A percentile compares a stretch with the other conserved stretches of the same genome.
Conservation (phyloP, 2,329 filamentous ascomycete genomes). For the Botrytis porri region DNA sequence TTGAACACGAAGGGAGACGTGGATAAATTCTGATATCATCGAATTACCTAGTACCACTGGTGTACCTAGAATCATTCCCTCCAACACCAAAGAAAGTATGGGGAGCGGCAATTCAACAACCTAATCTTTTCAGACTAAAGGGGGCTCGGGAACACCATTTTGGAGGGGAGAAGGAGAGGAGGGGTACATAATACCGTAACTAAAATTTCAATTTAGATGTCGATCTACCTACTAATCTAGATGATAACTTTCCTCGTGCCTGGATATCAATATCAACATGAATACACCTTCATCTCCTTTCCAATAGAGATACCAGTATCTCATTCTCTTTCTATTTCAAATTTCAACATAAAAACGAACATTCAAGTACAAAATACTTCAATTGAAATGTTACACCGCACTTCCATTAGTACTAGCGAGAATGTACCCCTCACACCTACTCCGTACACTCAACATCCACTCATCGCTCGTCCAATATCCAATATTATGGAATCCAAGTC, state of each 20-base stretch:
- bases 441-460: background rate
- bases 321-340: background rate
- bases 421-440: background rate
- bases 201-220: background rate
- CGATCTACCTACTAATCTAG: background rate
- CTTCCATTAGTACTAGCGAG: background rate
- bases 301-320: background rate
- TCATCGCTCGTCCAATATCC: background rate
- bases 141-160: background rate
- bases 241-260: background rate
- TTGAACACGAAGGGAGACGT: background rate
- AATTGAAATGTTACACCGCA: background rate
- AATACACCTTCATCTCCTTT: too few relatives aligned
- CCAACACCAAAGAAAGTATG: background rate
- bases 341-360: background rate
- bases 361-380: background rate
- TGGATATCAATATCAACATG: background rate
- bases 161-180: background rate
- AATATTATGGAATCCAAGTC: background rate
- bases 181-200: background rate
- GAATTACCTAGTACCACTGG: background rate
- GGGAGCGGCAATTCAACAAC: background rate
- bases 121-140: background rate
- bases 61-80: background rate
- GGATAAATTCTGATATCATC: background rate